Evolutionary conservation across 495 filamentous ascomycete species (phyloP), one percentile per base, ranked within the genome.

Genomic region (Penicillium macrosclerotiorum): DNA sequence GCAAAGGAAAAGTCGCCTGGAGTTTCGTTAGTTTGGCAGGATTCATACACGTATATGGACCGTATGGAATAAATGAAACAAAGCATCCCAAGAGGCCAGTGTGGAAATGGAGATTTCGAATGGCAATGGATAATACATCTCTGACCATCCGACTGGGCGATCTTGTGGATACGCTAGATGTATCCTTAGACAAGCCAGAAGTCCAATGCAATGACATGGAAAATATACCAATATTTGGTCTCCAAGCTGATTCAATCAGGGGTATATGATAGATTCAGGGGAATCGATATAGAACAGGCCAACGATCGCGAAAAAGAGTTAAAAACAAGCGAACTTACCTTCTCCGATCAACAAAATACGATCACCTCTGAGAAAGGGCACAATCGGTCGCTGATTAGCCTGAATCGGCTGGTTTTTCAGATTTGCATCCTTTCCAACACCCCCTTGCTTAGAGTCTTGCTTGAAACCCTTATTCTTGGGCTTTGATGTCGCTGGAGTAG

Each of bases 1-100:
- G 90, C 81, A 64, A 96, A 96, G 43, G 88, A 92, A 61, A 98
- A 90, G 61, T 98, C 91, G 20, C 81, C 77, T 80, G 37, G 30
- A 8, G 12, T 5, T 23, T 42, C 8, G 37, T 67, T 51, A 58
- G 55, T 40, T 26, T n/a, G n/a, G 14, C 13, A 24, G n/a, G 9
- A 26, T 4, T 38, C n/a, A 29, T 29, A 42, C 9, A 30, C 16
- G 25, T n/a, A n/a, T n/a, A n/a, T n/a, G n/a, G n/a, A n/a, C n/a
- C n/a, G n/a, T n/a, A n/a, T n/a, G n/a, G n/a, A n/a, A n/a, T n/a
- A n/a, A n/a, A n/a, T n/a, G n/a, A n/a, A n/a, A n/a, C n/a, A n/a
- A n/a, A n/a, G n/a, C n/a, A n/a, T n/a, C n/a, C n/a, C n/a, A n/a
- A n/a, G n/a, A n/a, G n/a, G n/a, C n/a, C n/a, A n/a, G n/a, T n/a